Base-by-base conservation (phyloP, 1,284 basidiomycete genomes). In the Blastosporella zonata region DNA sequence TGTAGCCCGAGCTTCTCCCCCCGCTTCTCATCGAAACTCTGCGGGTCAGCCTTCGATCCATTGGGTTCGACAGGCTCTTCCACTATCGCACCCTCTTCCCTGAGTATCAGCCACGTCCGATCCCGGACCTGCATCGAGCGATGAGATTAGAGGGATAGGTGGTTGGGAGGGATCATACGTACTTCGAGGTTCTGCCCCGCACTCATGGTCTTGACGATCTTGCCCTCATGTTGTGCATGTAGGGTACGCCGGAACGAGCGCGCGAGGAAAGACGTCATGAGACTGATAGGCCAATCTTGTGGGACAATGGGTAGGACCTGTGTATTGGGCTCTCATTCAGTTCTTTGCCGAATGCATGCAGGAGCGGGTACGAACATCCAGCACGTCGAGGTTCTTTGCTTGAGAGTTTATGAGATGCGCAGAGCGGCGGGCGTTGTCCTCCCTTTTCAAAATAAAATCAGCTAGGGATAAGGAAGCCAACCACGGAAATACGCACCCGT, bases 371-470 rank as follows among this genome's bases (percentile, higher is more conserved):
- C 81, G 59, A 59, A 93, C 90, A 62, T 92, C 87, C 13, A 83
- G 57, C 1, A 83, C 77, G 59, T 94, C 89, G 27, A 95, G 72
- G 59, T 85, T 86, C 53, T 82, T 74, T 2, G 85, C 87, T 62
- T 93, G 92, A 0, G 91, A 81, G 60, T 87, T 85, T 17, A 96
- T 69, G 20, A 95, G 67, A 28, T 74, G 74, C 2, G 87, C 78
- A 0, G 87, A 81, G 18, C 80, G 79, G 12, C 74, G 70, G 2
- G 71, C 62, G 27, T 71, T 76, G 0, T 66, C 61, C 48, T 74
- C 73, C 50, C 79, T 84, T 54, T 39, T 18, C 36, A 43, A n/a
- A 35, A 49, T 29, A 31, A 36, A 25, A 20, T 50, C 13, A 29
- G 21, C 44, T 44, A 29, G n/a, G 55, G 13, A 53, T 21, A n/a